A percentile compares a stretch with the other conserved stretches of the same genome.
Conservation (phyloP, 345 rosid genomes). For the Geranium brycei region DNA sequence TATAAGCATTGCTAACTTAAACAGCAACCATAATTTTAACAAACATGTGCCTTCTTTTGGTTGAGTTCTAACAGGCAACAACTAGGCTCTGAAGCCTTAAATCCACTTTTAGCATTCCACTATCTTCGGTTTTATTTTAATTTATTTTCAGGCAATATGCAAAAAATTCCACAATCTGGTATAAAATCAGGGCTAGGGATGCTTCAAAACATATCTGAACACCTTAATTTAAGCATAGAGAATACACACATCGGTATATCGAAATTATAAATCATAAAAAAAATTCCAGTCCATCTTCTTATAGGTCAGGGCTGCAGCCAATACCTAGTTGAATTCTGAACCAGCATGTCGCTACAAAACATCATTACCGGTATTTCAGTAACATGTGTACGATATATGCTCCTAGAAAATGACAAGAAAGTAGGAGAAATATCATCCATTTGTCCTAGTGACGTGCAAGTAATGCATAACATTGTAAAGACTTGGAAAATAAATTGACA, state of each 20-base stretch:
- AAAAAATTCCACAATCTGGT: background rate
- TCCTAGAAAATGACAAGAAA: background rate
- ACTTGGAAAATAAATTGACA: background rate
- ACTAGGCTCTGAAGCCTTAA: too few species aligned
- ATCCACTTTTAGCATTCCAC: too few species aligned
- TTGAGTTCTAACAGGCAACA: too few species aligned
- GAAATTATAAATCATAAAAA: background rate
- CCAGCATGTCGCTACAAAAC: background rate
- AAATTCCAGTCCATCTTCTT: background rate
- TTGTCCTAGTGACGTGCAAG: background rate
- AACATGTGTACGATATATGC: background rate
- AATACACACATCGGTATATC: background rate
- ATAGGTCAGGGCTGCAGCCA: background rate
- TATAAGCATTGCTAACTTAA: too few species aligned
- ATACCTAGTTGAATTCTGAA: background rate
- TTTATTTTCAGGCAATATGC: too few species aligned
- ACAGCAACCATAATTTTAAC: too few species aligned
- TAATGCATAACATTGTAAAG: background rate
- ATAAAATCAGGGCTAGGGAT: background rate
- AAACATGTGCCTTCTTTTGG: too few species aligned
- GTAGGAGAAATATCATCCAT: background rate
- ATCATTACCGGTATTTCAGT: background rate
- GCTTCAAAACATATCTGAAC: background rate
- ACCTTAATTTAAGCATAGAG: background rate
- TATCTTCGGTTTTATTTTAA: too few species aligned